A percentile compares a stretch with the other conserved stretches of the same genome.
Conservation (phyloP, 441 rosid genomes). For the Pelargonium myrrhifolium region DNA sequence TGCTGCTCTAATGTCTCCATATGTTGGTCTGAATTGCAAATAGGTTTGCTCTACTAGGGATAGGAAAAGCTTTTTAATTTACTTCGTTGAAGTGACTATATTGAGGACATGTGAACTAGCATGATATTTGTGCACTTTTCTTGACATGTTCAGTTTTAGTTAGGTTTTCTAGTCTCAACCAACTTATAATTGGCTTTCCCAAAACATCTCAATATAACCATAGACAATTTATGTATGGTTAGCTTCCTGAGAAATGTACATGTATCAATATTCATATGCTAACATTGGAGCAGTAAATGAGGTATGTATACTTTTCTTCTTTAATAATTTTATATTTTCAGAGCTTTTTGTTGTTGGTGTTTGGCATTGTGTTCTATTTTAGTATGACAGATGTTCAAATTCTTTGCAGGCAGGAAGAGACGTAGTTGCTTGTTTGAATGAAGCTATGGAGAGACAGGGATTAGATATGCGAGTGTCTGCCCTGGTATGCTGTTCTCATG, state of each 20-base stretch:
- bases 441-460: constrained; percentile 66
- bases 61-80: too few species aligned
- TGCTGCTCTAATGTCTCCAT: too few species aligned
- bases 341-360: too few species aligned
- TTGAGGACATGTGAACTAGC: neutral
- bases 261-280: neutral
- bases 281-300: neutral
- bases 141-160: neutral
- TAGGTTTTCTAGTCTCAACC: neutral
- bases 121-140: neutral
- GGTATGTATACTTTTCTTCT: neutral
- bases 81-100: too few species aligned
- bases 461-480: constrained; percentile 79
- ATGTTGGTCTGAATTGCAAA: too few species aligned
- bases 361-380: too few species aligned
- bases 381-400: neutral
- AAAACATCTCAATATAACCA: neutral
- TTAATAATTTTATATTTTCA: too few species aligned
- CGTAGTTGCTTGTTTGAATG: constrained; percentile 78
- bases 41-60: too few species aligned
- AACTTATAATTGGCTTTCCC: neutral
- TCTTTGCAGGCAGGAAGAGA: constrained; percentile 58
- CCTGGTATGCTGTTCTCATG: constrained; percentile 38
- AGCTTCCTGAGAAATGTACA: neutral
- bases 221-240: neutral